A percentile compares a stretch with the other conserved stretches of the same genome.
Evolutionary conservation across 805 yeast genomes (phyloP).

Genomic region (Saccharomycopsis fodiens): DNA sequence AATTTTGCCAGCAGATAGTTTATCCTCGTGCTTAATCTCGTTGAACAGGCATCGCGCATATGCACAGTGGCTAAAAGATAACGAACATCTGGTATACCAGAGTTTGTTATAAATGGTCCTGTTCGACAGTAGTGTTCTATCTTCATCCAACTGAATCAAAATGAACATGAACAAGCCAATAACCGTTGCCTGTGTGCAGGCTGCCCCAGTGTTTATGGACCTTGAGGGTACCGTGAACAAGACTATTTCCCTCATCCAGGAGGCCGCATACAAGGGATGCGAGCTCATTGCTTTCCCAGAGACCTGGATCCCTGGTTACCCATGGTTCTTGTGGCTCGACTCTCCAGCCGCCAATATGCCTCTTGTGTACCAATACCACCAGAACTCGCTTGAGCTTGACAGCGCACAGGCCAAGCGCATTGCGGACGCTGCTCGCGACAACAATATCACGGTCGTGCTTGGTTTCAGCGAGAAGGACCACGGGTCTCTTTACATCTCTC

Average conservation of each 20-base stretch:
- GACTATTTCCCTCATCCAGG: conserved; percentile 17
- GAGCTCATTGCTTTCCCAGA: conserved; percentile 23
- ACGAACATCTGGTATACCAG: too few species aligned
- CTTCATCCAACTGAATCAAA: too few species aligned
- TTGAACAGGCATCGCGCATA: too few species aligned
- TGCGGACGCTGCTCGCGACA: conserved; percentile 1
- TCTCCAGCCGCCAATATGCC: conserved; percentile 14
- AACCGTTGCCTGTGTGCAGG: conserved; percentile 23
- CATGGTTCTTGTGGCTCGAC: conserved; percentile 16
- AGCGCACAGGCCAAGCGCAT: conserved; percentile 2
- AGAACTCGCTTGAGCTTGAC: conserved; percentile 16
- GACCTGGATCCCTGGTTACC: conserved; percentile 22
- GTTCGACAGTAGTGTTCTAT: too few species aligned
- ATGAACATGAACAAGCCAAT: too few species aligned
- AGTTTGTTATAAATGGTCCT: too few species aligned
- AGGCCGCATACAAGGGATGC: conserved; percentile 21
- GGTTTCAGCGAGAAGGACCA: conserved; percentile 20
- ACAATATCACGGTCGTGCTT: conserved; percentile 10
- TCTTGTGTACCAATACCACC: conserved; percentile 4
- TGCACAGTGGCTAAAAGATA: too few species aligned
- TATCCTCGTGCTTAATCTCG: too few species aligned
- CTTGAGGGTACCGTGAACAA: conserved; percentile 20
- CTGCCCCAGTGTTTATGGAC: conserved; percentile 21
- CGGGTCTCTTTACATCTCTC: conserved; percentile 21
- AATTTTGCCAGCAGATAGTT: too few species aligned